A percentile compares a stretch with the other conserved stretches of the same genome.
These are phyloP conservation scores for Gynandropsis gynandra DNA, from an alignment of 345 rosid genomes.

Conservation along the genomic window DNA sequence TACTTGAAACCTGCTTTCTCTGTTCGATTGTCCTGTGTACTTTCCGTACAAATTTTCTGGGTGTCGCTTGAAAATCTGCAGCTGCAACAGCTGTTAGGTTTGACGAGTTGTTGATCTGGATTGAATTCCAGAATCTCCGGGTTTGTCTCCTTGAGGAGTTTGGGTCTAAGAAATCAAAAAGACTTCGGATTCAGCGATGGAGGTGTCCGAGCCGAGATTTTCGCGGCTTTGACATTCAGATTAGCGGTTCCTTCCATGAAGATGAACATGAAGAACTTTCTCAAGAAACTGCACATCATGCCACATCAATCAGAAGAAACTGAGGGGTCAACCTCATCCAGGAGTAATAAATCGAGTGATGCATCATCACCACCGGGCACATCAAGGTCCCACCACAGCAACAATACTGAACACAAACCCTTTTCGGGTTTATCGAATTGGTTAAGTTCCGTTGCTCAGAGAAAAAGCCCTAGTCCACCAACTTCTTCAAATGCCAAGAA, in stretches of 20 bases:
- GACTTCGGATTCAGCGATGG: slow-evolving; percentile 1
- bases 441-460: slow-evolving; percentile 68
- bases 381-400: slow-evolving; percentile 17
- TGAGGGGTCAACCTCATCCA: slow-evolving; percentile 49
- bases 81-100: neutral
- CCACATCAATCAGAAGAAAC: slow-evolving; percentile 54
- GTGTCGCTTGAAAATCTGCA: neutral
- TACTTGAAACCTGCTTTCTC: neutral
- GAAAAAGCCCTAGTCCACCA: slow-evolving; percentile 57
- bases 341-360: slow-evolving; percentile 14
- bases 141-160: neutral
- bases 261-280: slow-evolving; percentile 69
- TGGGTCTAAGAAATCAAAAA: slow-evolving; percentile 17
- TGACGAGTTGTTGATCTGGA: slow-evolving; percentile 6
- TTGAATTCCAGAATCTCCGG: neutral
- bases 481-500: slow-evolving; percentile 40
- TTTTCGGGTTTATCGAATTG: slow-evolving; percentile 71
- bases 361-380: slow-evolving; percentile 19
- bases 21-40: neutral
- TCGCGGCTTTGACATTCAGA: slow-evolving; percentile 8
- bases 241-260: slow-evolving; percentile 13
- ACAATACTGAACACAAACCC: slow-evolving; percentile 45
- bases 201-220: neutral
- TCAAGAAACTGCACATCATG: slow-evolving; percentile 75
- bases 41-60: slow-evolving; percentile 9